phyloP scores from a whole-genome alignment of 2,329 filamentous ascomycete species.

The Colletotrichum liriopes region DNA sequence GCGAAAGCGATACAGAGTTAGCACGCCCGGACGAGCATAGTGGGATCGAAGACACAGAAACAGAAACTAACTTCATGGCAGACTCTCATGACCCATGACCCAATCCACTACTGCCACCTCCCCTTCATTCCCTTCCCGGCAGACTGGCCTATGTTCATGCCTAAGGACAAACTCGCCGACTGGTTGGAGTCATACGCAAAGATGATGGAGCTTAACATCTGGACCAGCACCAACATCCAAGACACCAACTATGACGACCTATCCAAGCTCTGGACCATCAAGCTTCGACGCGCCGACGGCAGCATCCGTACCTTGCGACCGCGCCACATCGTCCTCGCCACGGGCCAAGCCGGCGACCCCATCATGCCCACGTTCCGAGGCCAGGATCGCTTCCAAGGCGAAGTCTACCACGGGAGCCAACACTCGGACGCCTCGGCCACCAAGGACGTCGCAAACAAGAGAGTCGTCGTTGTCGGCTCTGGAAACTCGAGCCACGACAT shows the following conservation, averaged over 20 bases:
- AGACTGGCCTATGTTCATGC: slow-evolving; percentile 79
- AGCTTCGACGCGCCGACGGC: slow-evolving; percentile 60
- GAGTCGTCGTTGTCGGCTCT: slow-evolving; percentile 76
- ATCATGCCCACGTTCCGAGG: slow-evolving; percentile 71
- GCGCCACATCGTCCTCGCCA: slow-evolving; percentile 76
- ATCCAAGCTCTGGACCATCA: slow-evolving; percentile 69
- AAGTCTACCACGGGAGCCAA: slow-evolving; percentile 69
- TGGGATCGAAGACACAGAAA: not conserved
- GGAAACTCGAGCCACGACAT: slow-evolving; percentile 81
- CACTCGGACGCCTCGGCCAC: slow-evolving; percentile 44
- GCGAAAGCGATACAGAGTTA: slow-evolving; percentile 68
- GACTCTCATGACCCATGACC: slow-evolving; percentile 76
- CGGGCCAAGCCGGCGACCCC: slow-evolving; percentile 78
- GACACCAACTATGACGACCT: slow-evolving; percentile 66
- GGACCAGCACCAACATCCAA: slow-evolving; percentile 68
- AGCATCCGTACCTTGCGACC: slow-evolving; percentile 70
- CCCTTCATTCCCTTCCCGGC: slow-evolving; percentile 76
- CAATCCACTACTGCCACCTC: slow-evolving; percentile 74
- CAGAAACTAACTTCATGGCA: slow-evolving; percentile 57
- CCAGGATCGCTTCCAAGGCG: slow-evolving; percentile 70
- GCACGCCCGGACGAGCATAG: not conserved
- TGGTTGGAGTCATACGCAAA: slow-evolving; percentile 78
- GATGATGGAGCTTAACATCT: slow-evolving; percentile 78
- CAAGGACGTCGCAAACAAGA: slow-evolving; percentile 65
- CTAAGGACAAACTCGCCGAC: slow-evolving; percentile 80